Conservation (phyloP, 345 rosid species). For the Microthlaspi erraticum region DNA sequence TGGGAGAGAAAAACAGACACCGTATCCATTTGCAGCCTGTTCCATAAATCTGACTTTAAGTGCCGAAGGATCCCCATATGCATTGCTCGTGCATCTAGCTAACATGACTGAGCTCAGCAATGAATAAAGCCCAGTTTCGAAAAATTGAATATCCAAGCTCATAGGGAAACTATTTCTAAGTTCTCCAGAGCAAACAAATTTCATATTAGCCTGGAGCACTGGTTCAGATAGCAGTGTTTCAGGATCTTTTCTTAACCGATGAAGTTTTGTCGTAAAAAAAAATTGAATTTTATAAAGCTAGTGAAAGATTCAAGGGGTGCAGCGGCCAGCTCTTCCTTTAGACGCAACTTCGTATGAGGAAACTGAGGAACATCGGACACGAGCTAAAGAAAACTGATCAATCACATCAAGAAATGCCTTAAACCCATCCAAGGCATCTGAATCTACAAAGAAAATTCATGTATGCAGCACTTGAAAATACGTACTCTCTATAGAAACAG, state of each 20-base stretch:
- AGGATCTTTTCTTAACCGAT: conserved; percentile 46
- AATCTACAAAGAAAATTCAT: conserved; percentile 51
- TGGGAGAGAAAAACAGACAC: conserved; percentile 66
- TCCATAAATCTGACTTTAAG: conserved; percentile 53
- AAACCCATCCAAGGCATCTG: conserved; percentile 57
- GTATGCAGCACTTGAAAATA: conserved; percentile 23
- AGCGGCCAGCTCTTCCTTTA: conserved; percentile 46
- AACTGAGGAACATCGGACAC: conserved; percentile 62
- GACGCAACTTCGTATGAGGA: conserved; percentile 53
- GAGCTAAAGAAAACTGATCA: conserved; percentile 61
- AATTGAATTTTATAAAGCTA: conserved; percentile 49
- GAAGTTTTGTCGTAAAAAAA: conserved; percentile 52
- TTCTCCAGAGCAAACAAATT: conserved; percentile 61
- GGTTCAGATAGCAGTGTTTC: conserved; percentile 49
- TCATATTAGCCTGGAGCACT: conserved; percentile 64
- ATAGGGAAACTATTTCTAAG: conserved; percentile 53
- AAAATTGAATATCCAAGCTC: conserved; percentile 55
- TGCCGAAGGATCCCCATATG: conserved; percentile 53
- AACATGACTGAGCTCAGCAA: conserved; percentile 55
- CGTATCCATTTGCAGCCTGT: conserved; percentile 46
- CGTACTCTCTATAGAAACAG: conserved; percentile 18
- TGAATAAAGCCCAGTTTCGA: conserved; percentile 57
- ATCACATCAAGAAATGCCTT: conserved; percentile 60
- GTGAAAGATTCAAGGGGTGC: conserved; percentile 46
- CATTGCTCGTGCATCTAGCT: conserved; percentile 58